These are phyloP conservation scores for Carex cristatella DNA, from an alignment of 176 grass and related monocot genomes.

Conservation along the genomic window DNA sequence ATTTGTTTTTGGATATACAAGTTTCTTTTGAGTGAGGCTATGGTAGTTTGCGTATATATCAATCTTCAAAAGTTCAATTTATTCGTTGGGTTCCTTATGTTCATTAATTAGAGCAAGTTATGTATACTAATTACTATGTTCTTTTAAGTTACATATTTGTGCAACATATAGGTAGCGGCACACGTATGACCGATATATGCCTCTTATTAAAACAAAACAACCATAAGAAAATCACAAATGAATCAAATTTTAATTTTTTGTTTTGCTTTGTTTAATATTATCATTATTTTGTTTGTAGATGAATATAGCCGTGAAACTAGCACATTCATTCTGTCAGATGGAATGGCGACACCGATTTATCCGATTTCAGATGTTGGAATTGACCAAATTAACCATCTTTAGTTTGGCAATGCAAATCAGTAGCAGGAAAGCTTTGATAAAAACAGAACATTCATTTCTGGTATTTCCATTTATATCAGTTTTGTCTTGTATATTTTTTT, in stretches of 20 bases:
- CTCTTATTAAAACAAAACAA: background rate
- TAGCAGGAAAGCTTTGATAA: background rate
- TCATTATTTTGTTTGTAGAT: conserved; percentile 30
- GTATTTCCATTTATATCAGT: background rate
- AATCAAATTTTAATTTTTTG: background rate
- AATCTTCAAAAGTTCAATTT: background rate
- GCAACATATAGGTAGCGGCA: too few relatives aligned
- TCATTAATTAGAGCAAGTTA: background rate
- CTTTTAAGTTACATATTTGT: too few relatives aligned
- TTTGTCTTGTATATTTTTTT: too few relatives aligned
- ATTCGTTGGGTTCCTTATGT: background rate
- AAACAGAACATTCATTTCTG: background rate
- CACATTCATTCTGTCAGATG: background rate
- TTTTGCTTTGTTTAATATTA: background rate
- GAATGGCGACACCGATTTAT: conserved; percentile 36
- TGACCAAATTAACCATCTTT: conserved; percentile 34
- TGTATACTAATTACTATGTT: too few relatives aligned
- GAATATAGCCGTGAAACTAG: conserved; percentile 35
- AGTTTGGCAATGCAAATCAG: conserved; percentile 22
- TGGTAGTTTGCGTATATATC: too few relatives aligned
- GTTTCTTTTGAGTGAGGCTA: too few relatives aligned
- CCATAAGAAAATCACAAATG: background rate
- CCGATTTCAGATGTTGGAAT: conserved; percentile 37
- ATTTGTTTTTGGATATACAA: too few relatives aligned
- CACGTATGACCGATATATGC: background rate